Base-by-base conservation (phyloP, 2,329 filamentous ascomycete genomes). In the Alternaria burnsii region DNA sequence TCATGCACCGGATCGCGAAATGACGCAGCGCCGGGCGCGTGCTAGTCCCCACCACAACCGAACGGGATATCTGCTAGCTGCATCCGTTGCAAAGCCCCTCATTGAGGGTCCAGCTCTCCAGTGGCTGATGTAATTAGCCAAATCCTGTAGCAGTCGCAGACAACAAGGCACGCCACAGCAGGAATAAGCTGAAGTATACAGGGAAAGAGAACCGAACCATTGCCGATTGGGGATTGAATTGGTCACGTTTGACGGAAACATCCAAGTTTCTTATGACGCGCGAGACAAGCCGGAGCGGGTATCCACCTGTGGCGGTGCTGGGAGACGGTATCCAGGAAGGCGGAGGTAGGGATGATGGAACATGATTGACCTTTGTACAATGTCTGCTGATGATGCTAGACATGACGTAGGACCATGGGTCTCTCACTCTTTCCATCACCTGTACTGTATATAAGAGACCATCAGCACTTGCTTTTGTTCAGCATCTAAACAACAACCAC, bases 21-120 rank as follows among this genome's bases (percentile, higher is more conserved):
- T 76, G 73, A 76, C 71, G 73, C 71, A 72, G 60, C 55, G 48
- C 50, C 43, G 44, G 57, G 60, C 61, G 58, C 61, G 61, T 67
- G 66, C 67, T 63, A 52, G 34, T 26, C 59, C 50, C 64, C 65
- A 56, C 61, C 55, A 62, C 46, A 20, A 46, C 53, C 61, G 54
- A 44, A 62, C 53, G 9, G 42, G 65, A 50, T 41, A 48, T 20
- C 20, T 9, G 10, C 52, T 63, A 63, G 58, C 66, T 61, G 42
- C 55, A 54, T 59, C 44, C 38, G 52, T 60, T 38, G 38, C 48
- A 28, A 36, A 14, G 40, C 36, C 43, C 50, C 20, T 42, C 57
- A 16, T 10, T 16, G 57, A 59, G 43, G 59, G 62, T 53, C 40
- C 51, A 44, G 40, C 28, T n/a, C 30, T 51, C 38, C 34, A 62